Percentiles rank a stretch among this genome's conserved stretches.
Evolutionary conservation across 208 protist species (phyloP).

Genomic region (Lotmaria passim): DNA sequence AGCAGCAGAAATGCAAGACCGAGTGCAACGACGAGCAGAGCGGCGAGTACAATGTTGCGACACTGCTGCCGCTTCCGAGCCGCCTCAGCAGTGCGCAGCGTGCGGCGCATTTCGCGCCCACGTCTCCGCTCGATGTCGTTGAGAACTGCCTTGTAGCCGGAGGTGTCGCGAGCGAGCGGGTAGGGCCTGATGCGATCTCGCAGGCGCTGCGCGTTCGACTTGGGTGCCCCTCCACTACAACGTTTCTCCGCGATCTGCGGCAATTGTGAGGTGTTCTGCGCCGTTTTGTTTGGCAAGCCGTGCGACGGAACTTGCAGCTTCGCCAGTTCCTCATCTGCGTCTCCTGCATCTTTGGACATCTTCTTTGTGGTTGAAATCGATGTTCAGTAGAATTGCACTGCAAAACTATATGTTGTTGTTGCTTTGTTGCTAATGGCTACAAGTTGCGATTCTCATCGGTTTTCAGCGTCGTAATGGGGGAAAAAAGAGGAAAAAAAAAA

Average conservation of each 20-base stretch:
- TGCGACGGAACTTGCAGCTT: constrained; percentile 21
- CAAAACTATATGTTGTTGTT: background rate
- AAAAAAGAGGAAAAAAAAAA: background rate
- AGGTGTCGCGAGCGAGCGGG: background rate
- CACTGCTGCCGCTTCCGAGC: constrained; percentile 2
- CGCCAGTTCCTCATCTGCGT: constrained; percentile 4
- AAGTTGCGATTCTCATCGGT: too few relatives aligned
- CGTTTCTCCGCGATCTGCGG: background rate
- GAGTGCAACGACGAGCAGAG: constrained; percentile 17
- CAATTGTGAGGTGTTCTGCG: background rate
- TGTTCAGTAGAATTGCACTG: background rate
- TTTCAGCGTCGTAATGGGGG: background rate
- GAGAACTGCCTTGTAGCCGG: constrained; percentile 15
- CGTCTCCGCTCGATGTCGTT: constrained; percentile 22
- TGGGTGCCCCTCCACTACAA: background rate
- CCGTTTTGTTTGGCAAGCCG: background rate
- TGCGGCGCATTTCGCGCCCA: constrained; percentile 29
- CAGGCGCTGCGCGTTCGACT: background rate
- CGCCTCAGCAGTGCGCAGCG: constrained; percentile 7
- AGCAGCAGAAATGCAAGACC: constrained; percentile 1
- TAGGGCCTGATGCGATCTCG: constrained; percentile 13
- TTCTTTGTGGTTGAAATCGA: background rate
- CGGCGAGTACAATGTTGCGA: constrained; percentile 1
- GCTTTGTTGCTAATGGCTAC: background rate
- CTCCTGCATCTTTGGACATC: constrained; percentile 11